Percentiles rank a stretch among this genome's conserved stretches.
These are phyloP conservation scores for Diaporthe eres DNA, from an alignment of 2,329 filamentous ascomycete genomes.

Conservation along the genomic window DNA sequence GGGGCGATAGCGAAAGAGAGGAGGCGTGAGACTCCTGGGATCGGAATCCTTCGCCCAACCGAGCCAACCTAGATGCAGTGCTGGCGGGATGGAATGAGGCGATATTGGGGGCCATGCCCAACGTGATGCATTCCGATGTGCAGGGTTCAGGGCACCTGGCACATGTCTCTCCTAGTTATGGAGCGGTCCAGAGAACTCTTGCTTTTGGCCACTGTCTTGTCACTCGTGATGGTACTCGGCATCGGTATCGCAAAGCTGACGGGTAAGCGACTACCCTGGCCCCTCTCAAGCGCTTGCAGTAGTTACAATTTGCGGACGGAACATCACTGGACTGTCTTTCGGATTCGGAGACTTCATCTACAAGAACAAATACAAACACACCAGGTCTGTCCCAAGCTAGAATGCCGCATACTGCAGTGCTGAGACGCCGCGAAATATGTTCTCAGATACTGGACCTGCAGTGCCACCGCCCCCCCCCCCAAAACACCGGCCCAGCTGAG, in stretches of 20 bases:
- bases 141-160: not conserved
- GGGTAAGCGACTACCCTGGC: not conserved
- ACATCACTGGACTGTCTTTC: not conserved
- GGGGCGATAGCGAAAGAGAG: not conserved
- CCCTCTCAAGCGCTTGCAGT: not conserved
- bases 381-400: not conserved
- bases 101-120: conserved; percentile 11
- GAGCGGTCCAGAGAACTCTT: not conserved
- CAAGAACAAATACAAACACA: not conserved
- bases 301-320: no score
- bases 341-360: not conserved
- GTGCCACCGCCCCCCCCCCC: no score
- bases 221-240: not conserved
- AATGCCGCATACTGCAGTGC: not conserved
- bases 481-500: no score
- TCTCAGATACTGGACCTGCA: no score
- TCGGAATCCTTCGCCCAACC: not conserved
- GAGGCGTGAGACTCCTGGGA: not conserved
- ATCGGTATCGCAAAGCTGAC: conserved; percentile 16
- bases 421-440: no score
- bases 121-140: not conserved
- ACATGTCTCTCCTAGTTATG: not conserved
- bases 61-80: not conserved
- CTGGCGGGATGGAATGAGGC: not conserved
- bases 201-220: not conserved